phyloP scores from a whole-genome alignment of 345 rosid genomes.

The Psidium friedrichsthalianum region DNA sequence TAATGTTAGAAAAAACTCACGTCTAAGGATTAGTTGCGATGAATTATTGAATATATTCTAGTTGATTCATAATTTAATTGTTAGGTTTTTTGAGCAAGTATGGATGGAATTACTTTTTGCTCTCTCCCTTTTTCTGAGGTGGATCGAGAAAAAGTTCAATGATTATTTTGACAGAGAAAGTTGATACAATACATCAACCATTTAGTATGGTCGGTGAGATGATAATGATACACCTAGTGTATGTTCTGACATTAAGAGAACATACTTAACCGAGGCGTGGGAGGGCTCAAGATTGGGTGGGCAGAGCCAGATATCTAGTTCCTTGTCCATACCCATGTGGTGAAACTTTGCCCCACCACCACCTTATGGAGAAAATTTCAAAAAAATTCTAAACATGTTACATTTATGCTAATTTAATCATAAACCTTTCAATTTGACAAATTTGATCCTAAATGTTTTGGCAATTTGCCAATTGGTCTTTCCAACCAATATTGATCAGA shows the following conservation, averaged over 20 bases:
- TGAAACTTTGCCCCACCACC: too few relatives aligned
- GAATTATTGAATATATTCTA: background rate
- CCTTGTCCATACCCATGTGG: too few relatives aligned
- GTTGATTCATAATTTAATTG: rapidly evolving
- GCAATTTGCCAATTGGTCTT: too few relatives aligned
- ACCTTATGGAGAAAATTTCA: too few relatives aligned
- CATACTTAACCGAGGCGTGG: background rate
- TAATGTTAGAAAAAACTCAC: background rate
- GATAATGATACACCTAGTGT: too few relatives aligned
- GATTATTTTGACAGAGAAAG: background rate
- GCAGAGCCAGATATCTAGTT: rapidly evolving
- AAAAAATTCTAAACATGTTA: too few relatives aligned
- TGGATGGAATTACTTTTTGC: background rate
- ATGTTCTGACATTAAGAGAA: background rate
- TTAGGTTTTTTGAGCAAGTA: background rate
- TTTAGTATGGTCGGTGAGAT: background rate
- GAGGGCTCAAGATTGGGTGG: background rate
- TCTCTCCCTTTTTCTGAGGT: background rate
- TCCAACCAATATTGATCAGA: too few relatives aligned
- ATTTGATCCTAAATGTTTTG: too few relatives aligned
- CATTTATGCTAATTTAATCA: too few relatives aligned
- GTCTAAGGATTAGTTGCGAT: background rate
- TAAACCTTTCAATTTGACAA: too few relatives aligned
- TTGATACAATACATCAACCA: background rate
- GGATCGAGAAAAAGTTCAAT: background rate